Percentiles rank a stretch among this genome's conserved stretches.
phyloP scores from a whole-genome alignment of 306 rosid genomes.

The Dalbergia cultrata region DNA sequence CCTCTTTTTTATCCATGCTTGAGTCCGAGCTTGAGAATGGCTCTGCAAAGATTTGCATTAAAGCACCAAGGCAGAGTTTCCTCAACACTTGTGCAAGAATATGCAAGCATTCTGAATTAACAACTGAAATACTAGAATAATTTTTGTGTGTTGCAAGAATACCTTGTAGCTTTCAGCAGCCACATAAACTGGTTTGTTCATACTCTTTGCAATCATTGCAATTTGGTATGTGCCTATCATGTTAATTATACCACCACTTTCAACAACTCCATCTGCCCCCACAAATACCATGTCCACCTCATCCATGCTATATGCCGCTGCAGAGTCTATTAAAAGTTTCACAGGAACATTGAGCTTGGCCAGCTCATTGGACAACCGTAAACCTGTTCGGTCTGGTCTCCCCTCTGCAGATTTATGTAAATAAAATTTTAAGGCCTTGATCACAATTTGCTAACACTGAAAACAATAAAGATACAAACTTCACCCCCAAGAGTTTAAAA shows the following conservation, averaged over 20 bases:
- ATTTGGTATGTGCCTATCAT: constrained; percentile 99
- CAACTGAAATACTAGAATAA: constrained; percentile 19
- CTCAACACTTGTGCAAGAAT: constrained; percentile 16
- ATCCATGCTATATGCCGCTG: constrained; percentile 94
- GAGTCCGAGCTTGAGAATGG: not conserved
- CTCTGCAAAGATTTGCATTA: not conserved
- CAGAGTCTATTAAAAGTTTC: constrained; percentile 94
- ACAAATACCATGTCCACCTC: constrained; percentile 97
- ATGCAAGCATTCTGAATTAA: constrained; percentile 23
- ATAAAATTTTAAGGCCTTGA: not conserved
- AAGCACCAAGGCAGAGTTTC: not conserved
- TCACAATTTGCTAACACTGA: not conserved
- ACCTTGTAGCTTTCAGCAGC: constrained; percentile 99
- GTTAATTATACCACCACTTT: constrained; percentile 95
- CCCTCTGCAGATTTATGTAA: constrained; percentile 75
- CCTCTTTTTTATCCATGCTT: not conserved
- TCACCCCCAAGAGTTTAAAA: constrained; percentile 4
- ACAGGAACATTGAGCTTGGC: constrained; percentile 91
- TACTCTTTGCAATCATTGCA: constrained; percentile 87
- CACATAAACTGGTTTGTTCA: constrained; percentile 90
- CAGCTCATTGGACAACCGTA: constrained; percentile 79
- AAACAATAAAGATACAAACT: constrained; percentile 20
- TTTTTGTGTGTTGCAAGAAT: constrained; percentile 3
- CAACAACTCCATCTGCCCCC: constrained; percentile 98
- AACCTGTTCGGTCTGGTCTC: constrained; percentile 89